phyloP scores from a whole-genome alignment of 331 rosid genomes.

The Malus hybrid region DNA sequence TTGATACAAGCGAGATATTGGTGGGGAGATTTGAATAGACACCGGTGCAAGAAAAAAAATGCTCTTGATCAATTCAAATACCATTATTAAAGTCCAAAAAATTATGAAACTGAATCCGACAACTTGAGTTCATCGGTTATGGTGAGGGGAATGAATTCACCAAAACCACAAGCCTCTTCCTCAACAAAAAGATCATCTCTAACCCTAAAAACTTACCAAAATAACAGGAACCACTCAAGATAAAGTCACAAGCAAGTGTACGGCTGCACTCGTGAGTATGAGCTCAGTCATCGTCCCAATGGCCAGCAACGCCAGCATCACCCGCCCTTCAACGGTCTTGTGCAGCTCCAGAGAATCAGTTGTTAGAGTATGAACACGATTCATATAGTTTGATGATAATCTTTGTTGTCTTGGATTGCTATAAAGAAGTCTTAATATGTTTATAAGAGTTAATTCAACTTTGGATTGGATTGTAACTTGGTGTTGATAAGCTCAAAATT shows the following conservation, averaged over 20 bases:
- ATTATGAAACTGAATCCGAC: constrained; percentile 20
- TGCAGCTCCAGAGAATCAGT: constrained; percentile 34
- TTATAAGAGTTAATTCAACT: too few species aligned
- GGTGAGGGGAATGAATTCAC: constrained; percentile 29
- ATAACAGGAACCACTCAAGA: constrained; percentile 29
- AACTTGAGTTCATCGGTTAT: not conserved
- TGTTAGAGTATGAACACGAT: too few species aligned
- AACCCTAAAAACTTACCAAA: constrained; percentile 39
- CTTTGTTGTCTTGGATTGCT: too few species aligned
- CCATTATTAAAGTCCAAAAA: too few species aligned
- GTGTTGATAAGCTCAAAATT: too few species aligned
- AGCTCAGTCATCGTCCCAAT: constrained; percentile 35
- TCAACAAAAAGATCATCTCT: constrained; percentile 25
- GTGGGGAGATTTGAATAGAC: too few species aligned
- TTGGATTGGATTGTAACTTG: too few species aligned
- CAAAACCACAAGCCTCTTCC: constrained; percentile 18
- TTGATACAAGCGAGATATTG: too few species aligned
- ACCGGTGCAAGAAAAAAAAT: too few species aligned
- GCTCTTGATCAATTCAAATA: too few species aligned
- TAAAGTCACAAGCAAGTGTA: constrained; percentile 37
- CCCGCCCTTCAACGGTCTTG: constrained; percentile 28
- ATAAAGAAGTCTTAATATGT: too few species aligned
- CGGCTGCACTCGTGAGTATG: constrained; percentile 31
- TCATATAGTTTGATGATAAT: too few species aligned
- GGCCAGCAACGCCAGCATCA: constrained; percentile 31